Evolutionary conservation across 352 stramenopile species (phyloP).

Genomic region (Pythium insidiosum): DNA sequence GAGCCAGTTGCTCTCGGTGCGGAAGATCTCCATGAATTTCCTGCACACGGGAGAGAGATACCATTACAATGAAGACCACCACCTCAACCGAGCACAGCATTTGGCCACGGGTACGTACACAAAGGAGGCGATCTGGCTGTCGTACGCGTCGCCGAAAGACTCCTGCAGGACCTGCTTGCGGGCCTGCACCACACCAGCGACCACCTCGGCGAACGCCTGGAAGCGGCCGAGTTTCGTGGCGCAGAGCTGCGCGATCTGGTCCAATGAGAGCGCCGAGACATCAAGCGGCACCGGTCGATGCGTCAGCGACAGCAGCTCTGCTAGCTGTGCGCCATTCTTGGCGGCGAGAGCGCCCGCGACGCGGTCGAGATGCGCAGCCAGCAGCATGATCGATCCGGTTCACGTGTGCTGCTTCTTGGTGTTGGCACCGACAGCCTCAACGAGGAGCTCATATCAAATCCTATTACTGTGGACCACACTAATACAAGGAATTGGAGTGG

Average conservation of each 20-base stretch:
- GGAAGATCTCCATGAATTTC: constrained; percentile 85
- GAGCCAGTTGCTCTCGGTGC: constrained; percentile 80
- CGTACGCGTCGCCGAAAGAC: constrained; percentile 49
- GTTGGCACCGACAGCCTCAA: not conserved
- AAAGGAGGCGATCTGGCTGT: constrained; percentile 54
- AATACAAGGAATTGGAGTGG: too few relatives aligned
- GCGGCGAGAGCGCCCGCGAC: constrained; percentile 35
- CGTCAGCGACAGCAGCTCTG: constrained; percentile 42
- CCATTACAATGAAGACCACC: too few relatives aligned
- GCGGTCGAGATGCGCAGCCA: constrained; percentile 52
- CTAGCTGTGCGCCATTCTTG: constrained; percentile 43
- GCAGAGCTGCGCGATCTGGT: constrained; percentile 47
- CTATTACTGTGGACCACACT: constrained; percentile 7
- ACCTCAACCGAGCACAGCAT: too few relatives aligned
- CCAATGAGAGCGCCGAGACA: constrained; percentile 29
- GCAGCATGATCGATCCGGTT: constrained; percentile 27
- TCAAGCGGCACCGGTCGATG: constrained; percentile 23
- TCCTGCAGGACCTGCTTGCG: constrained; percentile 42
- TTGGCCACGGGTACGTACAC: constrained; percentile 60
- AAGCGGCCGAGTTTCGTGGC: constrained; percentile 50
- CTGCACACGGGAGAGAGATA: constrained; percentile 22
- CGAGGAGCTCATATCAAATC: too few relatives aligned
- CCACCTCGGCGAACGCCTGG: constrained; percentile 43
- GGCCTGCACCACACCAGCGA: constrained; percentile 50
- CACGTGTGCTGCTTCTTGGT: not conserved